A percentile compares a stretch with the other conserved stretches of the same genome.
Evolutionary conservation across 2,329 filamentous ascomycete genomes (phyloP).

Genomic region (Paecilomyces dactylethromorphus): DNA sequence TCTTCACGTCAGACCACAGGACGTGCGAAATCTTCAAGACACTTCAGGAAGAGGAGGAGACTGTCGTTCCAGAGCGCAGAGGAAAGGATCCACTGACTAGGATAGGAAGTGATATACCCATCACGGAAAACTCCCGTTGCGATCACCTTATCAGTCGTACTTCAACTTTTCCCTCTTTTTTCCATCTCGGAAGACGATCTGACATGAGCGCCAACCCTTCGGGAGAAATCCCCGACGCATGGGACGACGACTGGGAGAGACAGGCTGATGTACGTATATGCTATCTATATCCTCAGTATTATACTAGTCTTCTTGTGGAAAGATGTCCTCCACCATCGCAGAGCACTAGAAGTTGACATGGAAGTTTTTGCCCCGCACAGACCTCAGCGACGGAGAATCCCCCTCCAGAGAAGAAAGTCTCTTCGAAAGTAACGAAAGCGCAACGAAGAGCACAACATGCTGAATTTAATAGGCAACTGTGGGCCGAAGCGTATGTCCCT

Average conservation of each 20-base stretch:
- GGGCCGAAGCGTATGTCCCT: conserved; percentile 70
- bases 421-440: conserved; percentile 59
- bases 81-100: neutral
- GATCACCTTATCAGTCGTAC: neutral
- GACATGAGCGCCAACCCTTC: conserved; percentile 40
- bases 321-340: neutral
- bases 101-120: neutral
- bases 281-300: neutral
- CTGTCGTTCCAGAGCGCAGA: neutral
- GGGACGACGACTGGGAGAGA: conserved; percentile 87
- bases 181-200: conserved; percentile 3
- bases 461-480: conserved; percentile 77
- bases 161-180: neutral
- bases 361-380: neutral
- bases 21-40: neutral
- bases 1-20: neutral
- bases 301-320: neutral
- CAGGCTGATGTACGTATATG: conserved; percentile 59
- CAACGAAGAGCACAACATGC: conserved; percentile 74
- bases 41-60: neutral
- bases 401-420: conserved; percentile 38
- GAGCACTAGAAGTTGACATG: neutral
- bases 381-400: conserved; percentile 7
- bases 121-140: neutral
- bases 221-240: conserved; percentile 63